These are phyloP conservation scores for Boletellus ananiceps DNA, from an alignment of 768 basidiomycete species.

Conservation along the genomic window DNA sequence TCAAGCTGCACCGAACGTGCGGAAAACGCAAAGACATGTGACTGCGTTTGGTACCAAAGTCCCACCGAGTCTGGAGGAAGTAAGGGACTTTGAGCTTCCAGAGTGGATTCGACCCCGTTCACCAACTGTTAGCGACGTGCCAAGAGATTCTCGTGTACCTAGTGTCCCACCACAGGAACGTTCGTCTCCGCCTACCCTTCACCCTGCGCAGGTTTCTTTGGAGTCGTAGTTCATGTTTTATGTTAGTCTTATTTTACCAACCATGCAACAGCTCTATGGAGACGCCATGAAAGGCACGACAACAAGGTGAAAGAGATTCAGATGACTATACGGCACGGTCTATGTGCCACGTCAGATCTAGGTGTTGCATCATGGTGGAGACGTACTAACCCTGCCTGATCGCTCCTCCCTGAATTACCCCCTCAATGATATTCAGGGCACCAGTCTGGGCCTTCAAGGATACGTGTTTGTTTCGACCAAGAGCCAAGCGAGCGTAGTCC, in stretches of 20 bases:
- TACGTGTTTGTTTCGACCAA: conserved; percentile 43
- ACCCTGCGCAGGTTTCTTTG: conserved; percentile 3
- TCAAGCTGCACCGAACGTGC: conserved; percentile 38
- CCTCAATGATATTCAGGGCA: conserved; percentile 38
- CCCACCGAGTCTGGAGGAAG: conserved; percentile 43
- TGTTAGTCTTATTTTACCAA: conserved; percentile 25
- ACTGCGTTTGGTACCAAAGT: conserved; percentile 59
- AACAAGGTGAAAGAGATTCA: conserved; percentile 5
- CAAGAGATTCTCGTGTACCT: conserved; percentile 3
- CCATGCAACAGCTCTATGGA: conserved; percentile 1
- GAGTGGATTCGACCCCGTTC: conserved; percentile 40
- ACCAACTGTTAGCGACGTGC: conserved; percentile 12
- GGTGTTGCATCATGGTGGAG: neutral
- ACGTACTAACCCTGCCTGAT: conserved; percentile 10
- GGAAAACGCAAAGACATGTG: conserved; percentile 50
- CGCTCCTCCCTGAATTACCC: conserved; percentile 8
- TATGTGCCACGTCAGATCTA: neutral
- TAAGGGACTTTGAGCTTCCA: conserved; percentile 55
- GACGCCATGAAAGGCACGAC: neutral
- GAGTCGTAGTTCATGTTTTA: conserved; percentile 24
- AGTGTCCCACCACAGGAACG: conserved; percentile 1
- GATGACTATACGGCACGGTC: conserved; percentile 5
- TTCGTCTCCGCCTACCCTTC: conserved; percentile 11
- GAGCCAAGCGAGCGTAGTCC: conserved; percentile 38
- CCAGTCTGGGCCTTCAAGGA: conserved; percentile 35